phyloP scores from a whole-genome alignment of 176 grass and related monocot genomes.

The Aegilops tauschii region DNA sequence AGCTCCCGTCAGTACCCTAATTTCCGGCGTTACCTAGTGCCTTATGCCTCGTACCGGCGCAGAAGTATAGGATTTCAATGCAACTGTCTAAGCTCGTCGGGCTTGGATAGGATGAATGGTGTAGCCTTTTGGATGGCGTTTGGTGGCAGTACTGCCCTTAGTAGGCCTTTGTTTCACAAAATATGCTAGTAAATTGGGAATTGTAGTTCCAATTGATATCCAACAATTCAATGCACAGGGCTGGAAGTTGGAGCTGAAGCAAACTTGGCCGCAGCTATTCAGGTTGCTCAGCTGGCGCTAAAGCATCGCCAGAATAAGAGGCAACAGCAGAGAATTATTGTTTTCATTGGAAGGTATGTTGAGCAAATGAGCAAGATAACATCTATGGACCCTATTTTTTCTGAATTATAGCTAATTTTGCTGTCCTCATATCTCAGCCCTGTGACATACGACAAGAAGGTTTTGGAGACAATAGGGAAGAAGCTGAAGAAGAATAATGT shows the following conservation, averaged over 20 bases:
- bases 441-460: constrained; percentile 75
- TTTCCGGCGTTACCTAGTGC: background rate
- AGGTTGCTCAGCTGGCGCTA: constrained; percentile 91
- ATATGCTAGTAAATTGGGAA: background rate
- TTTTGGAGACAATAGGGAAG: constrained; percentile 86
- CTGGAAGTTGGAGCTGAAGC: constrained; percentile 89
- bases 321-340: constrained; percentile 96
- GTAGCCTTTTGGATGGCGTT: background rate
- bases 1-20: background rate
- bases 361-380: background rate
- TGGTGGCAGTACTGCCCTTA: background rate
- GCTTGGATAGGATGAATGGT: background rate
- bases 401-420: background rate
- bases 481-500: constrained; percentile 98
- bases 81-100: background rate
- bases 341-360: constrained; percentile 89
- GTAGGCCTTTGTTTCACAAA: background rate
- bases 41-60: background rate
- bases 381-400: background rate
- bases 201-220: constrained; percentile 1
- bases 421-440: constrained; percentile 43
- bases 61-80: background rate
- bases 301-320: constrained; percentile 99
- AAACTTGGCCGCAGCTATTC: constrained; percentile 84
- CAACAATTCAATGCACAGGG: constrained; percentile 39